Evolutionary conservation across 305 asterid genomes (phyloP), one percentile per base, ranked within the genome.

Genomic region (Rubia occidens): DNA sequence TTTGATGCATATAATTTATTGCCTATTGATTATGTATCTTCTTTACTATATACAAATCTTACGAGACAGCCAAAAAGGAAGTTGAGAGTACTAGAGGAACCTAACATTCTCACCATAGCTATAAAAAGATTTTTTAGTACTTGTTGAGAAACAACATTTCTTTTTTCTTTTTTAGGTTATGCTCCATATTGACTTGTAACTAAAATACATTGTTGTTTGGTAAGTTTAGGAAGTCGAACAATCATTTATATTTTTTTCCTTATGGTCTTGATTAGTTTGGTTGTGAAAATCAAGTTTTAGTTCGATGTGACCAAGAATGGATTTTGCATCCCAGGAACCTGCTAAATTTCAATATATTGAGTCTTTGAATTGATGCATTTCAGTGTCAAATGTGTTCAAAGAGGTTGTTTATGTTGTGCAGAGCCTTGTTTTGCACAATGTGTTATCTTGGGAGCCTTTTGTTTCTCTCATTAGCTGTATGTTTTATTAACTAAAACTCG

Each of bases 91-190:
- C 74, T 79, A 60, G 96, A 90, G 83, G 95, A 96, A 70, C 97
- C 97, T 70, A 90, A 90, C 71, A 75, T 90, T 78, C 91, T 90
- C 69, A 89, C 95, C 17, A 81, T 88, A 67, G 95, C 87, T 24
- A 85, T 90, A 53, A 88, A 90, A 78, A 84, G 96, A 82, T n/a
- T 90, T 88, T 83, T 95, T 87, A 92, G 97, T 88, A 78, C 60
- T 47, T 59, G 17, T 49, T 58, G 53, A 3, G 3, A 24, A 43
- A 24, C 26, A 68, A 67, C 39, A 45, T 68, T 43, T 37, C 14
- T 18, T 58, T 58, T 69, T 24, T 49, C 64, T 55, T 11, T 59
- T 65, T 74, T 68, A 59, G 76, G 55, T 60, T 8, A 8, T 56
- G 54, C 17, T 47, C 60, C 20, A 51, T 71, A 15, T 64, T 69